Conservation (phyloP, 176 grass and related monocot species). For the Cenchrus americanus region DNA sequence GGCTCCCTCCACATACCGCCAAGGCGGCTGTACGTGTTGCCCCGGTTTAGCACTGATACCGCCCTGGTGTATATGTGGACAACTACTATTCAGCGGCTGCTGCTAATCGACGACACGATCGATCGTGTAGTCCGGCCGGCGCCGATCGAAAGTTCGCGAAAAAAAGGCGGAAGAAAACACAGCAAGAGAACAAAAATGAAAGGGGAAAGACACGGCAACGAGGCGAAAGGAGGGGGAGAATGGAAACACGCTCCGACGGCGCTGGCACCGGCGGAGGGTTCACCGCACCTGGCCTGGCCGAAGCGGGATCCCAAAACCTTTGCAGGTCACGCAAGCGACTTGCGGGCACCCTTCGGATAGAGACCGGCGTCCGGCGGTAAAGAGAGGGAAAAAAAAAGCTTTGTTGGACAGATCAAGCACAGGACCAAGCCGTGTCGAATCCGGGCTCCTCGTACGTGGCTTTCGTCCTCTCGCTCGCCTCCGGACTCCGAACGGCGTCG, state of each 20-base stretch:
- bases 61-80: not conserved
- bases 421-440: slow-evolving; percentile 25
- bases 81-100: not conserved
- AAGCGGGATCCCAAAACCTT: not conserved
- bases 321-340: slow-evolving; percentile 27
- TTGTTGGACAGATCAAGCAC: not conserved
- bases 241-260: not conserved
- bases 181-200: not conserved
- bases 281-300: slow-evolving; percentile 16
- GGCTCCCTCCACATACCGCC: not conserved
- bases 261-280: not conserved
- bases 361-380: not conserved
- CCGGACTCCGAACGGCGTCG: not conserved
- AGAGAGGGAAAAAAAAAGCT: not conserved
- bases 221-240: no score
- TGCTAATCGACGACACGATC: not conserved
- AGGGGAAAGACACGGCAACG: not conserved
- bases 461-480: not conserved
- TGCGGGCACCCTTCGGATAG: not conserved
- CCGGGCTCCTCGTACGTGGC: not conserved
- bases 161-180: not conserved
- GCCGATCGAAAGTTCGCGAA: not conserved
- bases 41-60: not conserved
- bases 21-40: not conserved
- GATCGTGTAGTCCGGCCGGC: not conserved